phyloP scores from a whole-genome alignment of 2,329 filamentous ascomycete genomes.

The Sclerotinia nivalis region DNA sequence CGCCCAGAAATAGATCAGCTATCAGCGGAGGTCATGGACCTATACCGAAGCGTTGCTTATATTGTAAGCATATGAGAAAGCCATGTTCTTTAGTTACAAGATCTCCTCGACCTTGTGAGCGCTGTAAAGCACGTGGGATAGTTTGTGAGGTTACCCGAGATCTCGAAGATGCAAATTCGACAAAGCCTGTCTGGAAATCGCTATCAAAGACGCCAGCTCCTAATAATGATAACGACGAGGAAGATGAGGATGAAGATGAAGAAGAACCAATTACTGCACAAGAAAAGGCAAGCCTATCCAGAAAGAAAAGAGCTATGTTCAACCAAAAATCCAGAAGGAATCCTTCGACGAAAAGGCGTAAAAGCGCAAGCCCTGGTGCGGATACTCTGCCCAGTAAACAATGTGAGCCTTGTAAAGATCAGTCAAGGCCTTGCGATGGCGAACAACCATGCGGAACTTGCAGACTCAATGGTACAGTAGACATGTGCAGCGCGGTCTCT shows the following conservation, averaged over 20 bases:
- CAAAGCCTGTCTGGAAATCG: background rate
- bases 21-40: background rate
- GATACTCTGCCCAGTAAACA: background rate
- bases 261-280: background rate
- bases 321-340: background rate
- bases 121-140: conserved; percentile 9
- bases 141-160: conserved; percentile 5
- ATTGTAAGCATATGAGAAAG: conserved; percentile 3
- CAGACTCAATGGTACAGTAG: background rate
- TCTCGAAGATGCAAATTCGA: background rate
- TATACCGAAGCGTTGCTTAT: background rate
- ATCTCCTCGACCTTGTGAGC: background rate
- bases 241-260: background rate
- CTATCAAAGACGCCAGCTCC: too few relatives aligned
- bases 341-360: background rate
- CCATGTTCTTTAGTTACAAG: background rate
- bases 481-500: background rate
- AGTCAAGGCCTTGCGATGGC: conserved; percentile 9
- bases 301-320: background rate
- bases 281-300: background rate
- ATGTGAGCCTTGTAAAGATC: conserved; percentile 6
- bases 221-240: background rate
- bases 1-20: background rate
- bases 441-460: conserved; percentile 7
- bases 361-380: background rate